Conservation (phyloP, 1,284 basidiomycete genomes). For the Abortiporus biennis region DNA sequence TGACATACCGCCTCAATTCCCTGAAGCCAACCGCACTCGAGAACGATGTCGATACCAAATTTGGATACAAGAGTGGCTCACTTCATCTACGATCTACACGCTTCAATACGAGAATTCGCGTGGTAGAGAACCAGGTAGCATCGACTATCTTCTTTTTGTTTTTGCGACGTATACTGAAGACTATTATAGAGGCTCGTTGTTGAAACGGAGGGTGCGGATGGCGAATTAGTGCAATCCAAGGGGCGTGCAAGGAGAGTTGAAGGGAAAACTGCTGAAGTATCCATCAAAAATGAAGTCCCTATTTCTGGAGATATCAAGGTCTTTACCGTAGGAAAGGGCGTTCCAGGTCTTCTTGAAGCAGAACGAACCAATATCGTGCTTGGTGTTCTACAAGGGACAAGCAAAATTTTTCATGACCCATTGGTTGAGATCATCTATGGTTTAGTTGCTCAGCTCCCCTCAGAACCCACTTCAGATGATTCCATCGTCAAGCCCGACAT, state of each 20-base stretch:
- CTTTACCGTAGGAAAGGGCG: conserved; percentile 16
- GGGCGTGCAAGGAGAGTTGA: conserved; percentile 7
- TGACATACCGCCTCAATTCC: conserved; percentile 15
- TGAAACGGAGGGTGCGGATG: too few species aligned
- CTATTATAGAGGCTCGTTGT: conserved; percentile 3
- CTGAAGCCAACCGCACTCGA: conserved; percentile 20
- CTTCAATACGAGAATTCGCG: conserved; percentile 18
- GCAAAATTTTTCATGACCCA: conserved; percentile 6
- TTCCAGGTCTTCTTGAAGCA: conserved; percentile 13
- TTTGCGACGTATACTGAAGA: not conserved
- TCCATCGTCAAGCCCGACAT: too few species aligned
- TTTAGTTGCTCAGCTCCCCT: too few species aligned
- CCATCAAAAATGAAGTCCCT: conserved; percentile 4
- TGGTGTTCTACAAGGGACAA: conserved; percentile 4
- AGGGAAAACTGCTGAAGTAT: conserved; percentile 13
- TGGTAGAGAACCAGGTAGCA: conserved; percentile 12
- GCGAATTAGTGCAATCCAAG: not conserved
- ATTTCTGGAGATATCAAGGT: conserved; percentile 10
- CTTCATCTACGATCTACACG: conserved; percentile 14
- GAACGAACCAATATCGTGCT: conserved; percentile 10
- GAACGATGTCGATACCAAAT: conserved; percentile 18
- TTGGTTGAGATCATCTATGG: conserved; percentile 11
- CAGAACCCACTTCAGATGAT: too few species aligned
- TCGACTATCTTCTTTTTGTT: not conserved
- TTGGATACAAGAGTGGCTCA: conserved; percentile 7